Conservation (phyloP, 2,329 filamentous ascomycete genomes). For the Aspergillus vadensis region DNA sequence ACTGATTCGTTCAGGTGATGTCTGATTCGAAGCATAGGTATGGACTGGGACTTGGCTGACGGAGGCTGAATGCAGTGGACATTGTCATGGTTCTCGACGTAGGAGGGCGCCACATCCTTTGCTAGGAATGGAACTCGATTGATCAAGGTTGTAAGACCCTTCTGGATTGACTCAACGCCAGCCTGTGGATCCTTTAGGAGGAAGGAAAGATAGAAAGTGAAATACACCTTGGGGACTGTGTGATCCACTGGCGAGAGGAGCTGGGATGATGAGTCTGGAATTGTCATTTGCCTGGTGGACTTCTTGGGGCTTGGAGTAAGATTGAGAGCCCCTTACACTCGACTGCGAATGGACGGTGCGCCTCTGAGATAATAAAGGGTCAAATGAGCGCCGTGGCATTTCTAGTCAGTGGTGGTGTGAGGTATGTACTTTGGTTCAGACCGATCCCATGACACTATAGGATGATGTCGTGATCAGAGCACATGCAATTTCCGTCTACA, state of each 20-base stretch:
- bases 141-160: not conserved
- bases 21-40: not conserved
- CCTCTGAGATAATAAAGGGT: too few relatives aligned
- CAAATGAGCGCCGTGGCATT: too few relatives aligned
- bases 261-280: not conserved
- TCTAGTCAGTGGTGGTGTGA: too few relatives aligned
- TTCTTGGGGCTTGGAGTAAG: too few relatives aligned
- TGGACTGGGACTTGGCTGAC: not conserved
- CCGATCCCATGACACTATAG: too few relatives aligned
- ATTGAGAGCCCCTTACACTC: too few relatives aligned
- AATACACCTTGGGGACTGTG: constrained; percentile 6
- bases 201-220: constrained; percentile 2
- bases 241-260: not conserved
- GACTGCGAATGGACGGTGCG: too few relatives aligned
- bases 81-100: not conserved
- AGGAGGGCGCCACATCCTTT: not conserved
- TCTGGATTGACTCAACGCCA: not conserved
- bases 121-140: not conserved
- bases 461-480: too few relatives aligned
- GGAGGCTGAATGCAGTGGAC: constrained; percentile 7
- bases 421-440: too few relatives aligned
- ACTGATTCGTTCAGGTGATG: not conserved
- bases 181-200: not conserved
- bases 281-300: not conserved
- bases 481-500: too few relatives aligned